Percentiles rank a stretch among this genome's conserved stretches.
Conservation (phyloP, 192 early-diverging fungal genomes). For the Mortierella hygrophila region DNA sequence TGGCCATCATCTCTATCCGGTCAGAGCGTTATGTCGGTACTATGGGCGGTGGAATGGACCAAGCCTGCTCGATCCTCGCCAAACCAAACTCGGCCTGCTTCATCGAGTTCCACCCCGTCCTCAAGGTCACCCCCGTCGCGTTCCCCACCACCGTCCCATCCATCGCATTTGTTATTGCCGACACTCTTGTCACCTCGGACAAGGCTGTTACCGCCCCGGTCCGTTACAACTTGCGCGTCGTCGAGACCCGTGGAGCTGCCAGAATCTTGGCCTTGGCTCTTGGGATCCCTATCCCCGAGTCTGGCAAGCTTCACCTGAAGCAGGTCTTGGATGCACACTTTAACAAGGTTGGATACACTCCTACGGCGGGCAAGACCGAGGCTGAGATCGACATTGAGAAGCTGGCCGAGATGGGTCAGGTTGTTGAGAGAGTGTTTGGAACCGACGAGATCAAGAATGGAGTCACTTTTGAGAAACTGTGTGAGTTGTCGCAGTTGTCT, state of each 20-base stretch:
- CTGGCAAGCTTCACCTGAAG: constrained; percentile 51
- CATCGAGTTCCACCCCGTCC: constrained; percentile 86
- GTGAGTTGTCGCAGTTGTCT: constrained; percentile 51
- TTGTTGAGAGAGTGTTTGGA: constrained; percentile 51
- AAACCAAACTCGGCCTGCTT: constrained; percentile 75
- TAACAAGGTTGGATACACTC: constrained; percentile 25
- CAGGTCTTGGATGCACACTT: constrained; percentile 64
- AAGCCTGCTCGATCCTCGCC: constrained; percentile 88
- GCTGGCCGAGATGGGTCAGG: constrained; percentile 53
- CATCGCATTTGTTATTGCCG: constrained; percentile 89
- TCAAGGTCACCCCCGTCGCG: constrained; percentile 69
- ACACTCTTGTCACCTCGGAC: constrained; percentile 88
- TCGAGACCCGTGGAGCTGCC: constrained; percentile 89
- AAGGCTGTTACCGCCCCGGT: constrained; percentile 89
- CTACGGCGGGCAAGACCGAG: constrained; percentile 50
- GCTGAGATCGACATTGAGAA: constrained; percentile 57
- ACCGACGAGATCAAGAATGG: constrained; percentile 46
- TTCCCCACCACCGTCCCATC: constrained; percentile 69
- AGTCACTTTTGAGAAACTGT: constrained; percentile 37
- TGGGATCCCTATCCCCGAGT: constrained; percentile 49
- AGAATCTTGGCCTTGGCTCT: constrained; percentile 69
- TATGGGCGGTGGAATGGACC: constrained; percentile 89
- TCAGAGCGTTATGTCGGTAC: constrained; percentile 87
- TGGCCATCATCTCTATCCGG: constrained; percentile 82
- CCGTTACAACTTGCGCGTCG: constrained; percentile 94